Percentiles rank a stretch among this genome's conserved stretches.
Conservation (phyloP, 768 basidiomycete species). For the Kwoniella dejecticola region DNA sequence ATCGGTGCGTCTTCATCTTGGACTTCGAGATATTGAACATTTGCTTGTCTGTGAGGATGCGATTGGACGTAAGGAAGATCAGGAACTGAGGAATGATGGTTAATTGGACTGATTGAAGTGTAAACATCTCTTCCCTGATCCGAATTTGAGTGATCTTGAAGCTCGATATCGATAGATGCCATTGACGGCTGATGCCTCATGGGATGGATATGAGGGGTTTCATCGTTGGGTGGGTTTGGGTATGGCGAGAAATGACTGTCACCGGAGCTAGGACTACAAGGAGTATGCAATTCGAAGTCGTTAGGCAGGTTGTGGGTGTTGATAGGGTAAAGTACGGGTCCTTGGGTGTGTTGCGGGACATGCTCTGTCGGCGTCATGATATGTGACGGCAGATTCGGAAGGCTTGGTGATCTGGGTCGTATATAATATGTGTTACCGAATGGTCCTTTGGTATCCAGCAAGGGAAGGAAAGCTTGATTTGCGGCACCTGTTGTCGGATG, state of each 20-base stretch:
- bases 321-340: not conserved
- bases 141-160: slow-evolving; percentile 1
- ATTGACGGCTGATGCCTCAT: slow-evolving; percentile 5
- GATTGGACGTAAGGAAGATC: not conserved
- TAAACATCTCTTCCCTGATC: not conserved
- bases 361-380: not conserved
- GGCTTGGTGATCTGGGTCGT: slow-evolving; percentile 20
- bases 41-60: too few relatives aligned
- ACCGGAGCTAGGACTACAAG: not conserved
- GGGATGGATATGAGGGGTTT: not conserved
- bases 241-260: not conserved
- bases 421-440: not conserved
- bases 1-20: not conserved
- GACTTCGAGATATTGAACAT: not conserved
- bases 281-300: slow-evolving; percentile 12
- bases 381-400: slow-evolving; percentile 11
- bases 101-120: not conserved
- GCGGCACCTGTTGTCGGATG: not conserved
- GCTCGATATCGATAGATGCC: slow-evolving; percentile 8
- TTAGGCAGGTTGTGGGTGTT: slow-evolving; percentile 6
- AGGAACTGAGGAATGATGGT: slow-evolving; percentile 12
- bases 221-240: slow-evolving; percentile 1
- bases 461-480: slow-evolving; percentile 2
- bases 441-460: not conserved
- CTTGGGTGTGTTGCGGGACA: not conserved